Evolutionary conservation across 345 rosid genomes (phyloP), one percentile per base, ranked within the genome.

Genomic region (Cardamine chenopodiifolia): DNA sequence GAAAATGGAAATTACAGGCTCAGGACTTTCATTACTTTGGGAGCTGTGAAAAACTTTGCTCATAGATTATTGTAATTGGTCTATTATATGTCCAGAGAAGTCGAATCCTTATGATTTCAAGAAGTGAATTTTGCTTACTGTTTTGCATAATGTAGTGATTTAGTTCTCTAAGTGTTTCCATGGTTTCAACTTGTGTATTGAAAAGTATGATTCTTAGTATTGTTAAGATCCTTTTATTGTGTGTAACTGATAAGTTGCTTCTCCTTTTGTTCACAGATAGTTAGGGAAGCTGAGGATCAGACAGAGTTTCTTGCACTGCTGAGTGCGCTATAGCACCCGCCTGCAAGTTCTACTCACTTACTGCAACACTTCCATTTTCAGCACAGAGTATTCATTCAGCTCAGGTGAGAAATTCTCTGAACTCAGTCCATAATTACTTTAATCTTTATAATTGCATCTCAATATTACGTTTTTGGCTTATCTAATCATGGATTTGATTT

Each of bases 241-340:
- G 31, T 61, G 68, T n/a, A 22, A 52, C 40, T 62, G 44, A 69
- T 61, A 50, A 32, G 52, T 20, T 47, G 34, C 20, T 34, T 56
- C 47, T 63, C 45, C 8, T 25, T 55, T 28, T 76, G 42, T 20
- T 48, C 39, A 76, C 90, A 94, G 95, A 77, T 94, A 66, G 68
- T 94, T 65, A 86, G 76, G 82, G 97, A 91, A 85, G 88, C 81
- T 67, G 90, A 90, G 77, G 98, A 90, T 76, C 89, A 89, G 20
- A 81, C 72, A 14, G 95, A 90, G 56, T 90, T 94, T 81, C 87
- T 83, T 73, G 84, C 87, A 8, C 71, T 85, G 69, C 77, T 88
- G 76, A 72, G 79, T 73, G 79, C 70, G 49, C 73, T 87, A 53
- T 86, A 88, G 85, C 76, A 57, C 58, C 32, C 66, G 31, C 47